Conservation (phyloP, 2,329 filamentous ascomycete species). For the Colletotrichum cordylinicola region DNA sequence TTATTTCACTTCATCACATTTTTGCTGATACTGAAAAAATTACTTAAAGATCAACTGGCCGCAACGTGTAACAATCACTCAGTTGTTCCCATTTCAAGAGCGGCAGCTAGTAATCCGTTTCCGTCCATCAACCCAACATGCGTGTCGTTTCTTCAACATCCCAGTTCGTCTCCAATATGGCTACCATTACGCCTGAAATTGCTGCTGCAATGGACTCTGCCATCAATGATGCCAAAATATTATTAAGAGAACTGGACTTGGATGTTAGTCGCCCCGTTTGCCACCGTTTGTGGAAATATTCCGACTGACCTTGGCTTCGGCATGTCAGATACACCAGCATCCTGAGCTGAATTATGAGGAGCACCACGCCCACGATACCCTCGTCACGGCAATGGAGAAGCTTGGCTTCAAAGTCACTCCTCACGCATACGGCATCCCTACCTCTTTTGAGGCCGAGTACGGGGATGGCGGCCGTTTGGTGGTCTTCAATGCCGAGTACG, state of each 20-base stretch:
- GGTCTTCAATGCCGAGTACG: background rate
- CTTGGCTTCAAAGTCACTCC: background rate
- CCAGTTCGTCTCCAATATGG: background rate
- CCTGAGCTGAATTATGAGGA: background rate
- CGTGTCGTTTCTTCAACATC: background rate
- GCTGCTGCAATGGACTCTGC: background rate
- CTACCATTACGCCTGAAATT: background rate
- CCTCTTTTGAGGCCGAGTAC: background rate
- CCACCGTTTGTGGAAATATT: background rate
- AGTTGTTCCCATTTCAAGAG: background rate
- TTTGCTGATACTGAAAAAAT: background rate
- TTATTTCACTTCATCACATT: background rate
- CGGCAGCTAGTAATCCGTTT: background rate
- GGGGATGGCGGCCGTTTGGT: background rate
- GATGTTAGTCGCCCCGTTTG: background rate
- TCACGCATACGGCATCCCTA: background rate
- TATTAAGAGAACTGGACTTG: background rate
- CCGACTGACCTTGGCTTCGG: background rate
- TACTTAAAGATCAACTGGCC: background rate
- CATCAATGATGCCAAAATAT: background rate
- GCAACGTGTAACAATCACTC: background rate
- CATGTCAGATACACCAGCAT: background rate
- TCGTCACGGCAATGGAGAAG: background rate
- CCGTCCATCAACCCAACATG: background rate
- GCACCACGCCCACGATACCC: background rate